Percentiles rank a stretch among this genome's conserved stretches.
Evolutionary conservation across 345 rosid species (phyloP).

Genomic region (Sisymbrium altissimum): DNA sequence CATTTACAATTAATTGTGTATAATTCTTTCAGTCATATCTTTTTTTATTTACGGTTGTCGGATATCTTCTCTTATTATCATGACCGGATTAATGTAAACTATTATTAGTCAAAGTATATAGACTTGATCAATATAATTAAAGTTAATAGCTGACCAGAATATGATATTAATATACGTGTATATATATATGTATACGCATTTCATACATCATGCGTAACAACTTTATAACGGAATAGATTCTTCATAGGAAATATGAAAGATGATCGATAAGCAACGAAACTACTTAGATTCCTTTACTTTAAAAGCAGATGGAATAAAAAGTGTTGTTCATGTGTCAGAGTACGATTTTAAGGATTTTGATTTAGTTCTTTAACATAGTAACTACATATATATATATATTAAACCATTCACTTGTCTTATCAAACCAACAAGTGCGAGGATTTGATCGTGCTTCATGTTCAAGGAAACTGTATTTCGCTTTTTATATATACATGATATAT

Average conservation of each 20-base stretch:
- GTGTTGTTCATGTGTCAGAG: background rate
- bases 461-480: background rate
- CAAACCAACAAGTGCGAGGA: background rate
- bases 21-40: background rate
- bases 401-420: background rate
- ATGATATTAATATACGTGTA: too few species aligned
- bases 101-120: background rate
- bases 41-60: background rate
- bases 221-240: constrained; percentile 16
- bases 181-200: background rate
- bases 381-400: background rate
- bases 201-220: constrained; percentile 20
- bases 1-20: background rate
- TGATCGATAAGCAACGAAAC: background rate
- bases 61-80: background rate
- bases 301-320: background rate
- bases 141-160: background rate
- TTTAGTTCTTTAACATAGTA: background rate
- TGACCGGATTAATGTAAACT: background rate
- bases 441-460: background rate
- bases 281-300: background rate
- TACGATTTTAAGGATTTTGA: background rate
- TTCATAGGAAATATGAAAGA: background rate
- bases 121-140: background rate
- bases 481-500: background rate